phyloP scores from a whole-genome alignment of 257 asterid species.

The Rauvolfia tetraphylla region DNA sequence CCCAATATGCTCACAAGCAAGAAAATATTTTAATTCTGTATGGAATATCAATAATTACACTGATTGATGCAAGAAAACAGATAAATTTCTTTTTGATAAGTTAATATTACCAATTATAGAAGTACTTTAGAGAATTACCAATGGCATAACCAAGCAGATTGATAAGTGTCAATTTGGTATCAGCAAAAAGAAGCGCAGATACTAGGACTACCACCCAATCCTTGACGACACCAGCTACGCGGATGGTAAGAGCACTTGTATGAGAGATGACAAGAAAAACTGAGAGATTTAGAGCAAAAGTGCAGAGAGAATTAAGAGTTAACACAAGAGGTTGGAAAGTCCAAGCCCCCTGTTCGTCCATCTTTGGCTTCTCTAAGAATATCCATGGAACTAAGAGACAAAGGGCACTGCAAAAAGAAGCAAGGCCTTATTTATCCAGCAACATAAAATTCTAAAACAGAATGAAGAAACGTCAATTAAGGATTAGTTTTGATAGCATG shows the following conservation, averaged over 20 bases:
- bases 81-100: not conserved
- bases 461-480: not conserved
- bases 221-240: conserved; percentile 98
- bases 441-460: not conserved
- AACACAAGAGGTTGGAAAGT: conserved; percentile 64
- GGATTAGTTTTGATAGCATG: not conserved
- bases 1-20: not conserved
- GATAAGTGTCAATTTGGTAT: conserved; percentile 74
- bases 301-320: conserved; percentile 76
- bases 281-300: conserved; percentile 94
- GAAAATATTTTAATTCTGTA: not conserved
- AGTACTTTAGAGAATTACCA: conserved; percentile 38
- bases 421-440: conserved; percentile 9
- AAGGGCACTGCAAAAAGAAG: conserved; percentile 65
- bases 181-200: conserved; percentile 91
- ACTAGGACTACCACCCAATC: conserved; percentile 97
- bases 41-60: not conserved
- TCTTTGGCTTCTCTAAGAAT: conserved; percentile 86
- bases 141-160: conserved; percentile 90
- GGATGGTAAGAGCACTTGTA: conserved; percentile 97
- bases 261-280: conserved; percentile 94
- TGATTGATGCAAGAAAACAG: not conserved
- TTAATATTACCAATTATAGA: not conserved
- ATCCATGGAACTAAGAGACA: conserved; percentile 95
- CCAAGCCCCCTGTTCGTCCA: conserved; percentile 78